A percentile compares a stretch with the other conserved stretches of the same genome.
Conservation (phyloP, 2,329 filamentous ascomycete species). For the Macroventuria anomochaeta region DNA sequence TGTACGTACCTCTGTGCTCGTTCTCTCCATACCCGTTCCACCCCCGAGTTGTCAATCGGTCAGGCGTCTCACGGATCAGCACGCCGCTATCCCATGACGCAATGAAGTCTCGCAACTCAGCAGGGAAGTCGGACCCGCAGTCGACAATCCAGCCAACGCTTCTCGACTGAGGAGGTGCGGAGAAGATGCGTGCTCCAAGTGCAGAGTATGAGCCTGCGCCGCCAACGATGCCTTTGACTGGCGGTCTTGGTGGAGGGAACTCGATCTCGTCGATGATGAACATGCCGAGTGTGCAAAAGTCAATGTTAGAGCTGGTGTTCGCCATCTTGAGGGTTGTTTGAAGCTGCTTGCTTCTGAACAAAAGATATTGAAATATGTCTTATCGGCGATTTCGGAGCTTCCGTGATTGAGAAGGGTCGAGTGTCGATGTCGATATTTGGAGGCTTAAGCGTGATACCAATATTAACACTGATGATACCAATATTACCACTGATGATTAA, state of each 20-base stretch:
- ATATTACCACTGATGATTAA: too few relatives aligned
- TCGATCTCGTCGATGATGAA: conserved; percentile 85
- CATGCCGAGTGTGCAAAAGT: conserved; percentile 68
- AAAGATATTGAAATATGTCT: neutral
- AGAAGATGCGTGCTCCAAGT: conserved; percentile 86
- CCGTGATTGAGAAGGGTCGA: neutral
- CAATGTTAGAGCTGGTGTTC: conserved; percentile 43
- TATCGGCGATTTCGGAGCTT: conserved; percentile 4
- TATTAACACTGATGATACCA: neutral
- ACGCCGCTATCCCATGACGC: conserved; percentile 77
- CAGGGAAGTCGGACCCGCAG: conserved; percentile 84
- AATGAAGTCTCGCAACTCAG: conserved; percentile 67
- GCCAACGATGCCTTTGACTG: conserved; percentile 79
- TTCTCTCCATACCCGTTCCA: conserved; percentile 88
- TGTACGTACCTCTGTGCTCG: conserved; percentile 62
- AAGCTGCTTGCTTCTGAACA: neutral
- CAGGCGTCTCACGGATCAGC: conserved; percentile 68
- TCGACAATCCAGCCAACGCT: conserved; percentile 91
- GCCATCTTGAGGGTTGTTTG: neutral
- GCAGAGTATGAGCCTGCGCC: conserved; percentile 88
- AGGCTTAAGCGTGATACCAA: too few relatives aligned
- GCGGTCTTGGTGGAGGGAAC: conserved; percentile 72
- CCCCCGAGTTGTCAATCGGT: conserved; percentile 81
- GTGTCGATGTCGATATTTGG: neutral
- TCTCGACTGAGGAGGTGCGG: conserved; percentile 68